Conservation (phyloP, 2,329 filamentous ascomycete genomes). For the Cladorrhinum sp. region DNA sequence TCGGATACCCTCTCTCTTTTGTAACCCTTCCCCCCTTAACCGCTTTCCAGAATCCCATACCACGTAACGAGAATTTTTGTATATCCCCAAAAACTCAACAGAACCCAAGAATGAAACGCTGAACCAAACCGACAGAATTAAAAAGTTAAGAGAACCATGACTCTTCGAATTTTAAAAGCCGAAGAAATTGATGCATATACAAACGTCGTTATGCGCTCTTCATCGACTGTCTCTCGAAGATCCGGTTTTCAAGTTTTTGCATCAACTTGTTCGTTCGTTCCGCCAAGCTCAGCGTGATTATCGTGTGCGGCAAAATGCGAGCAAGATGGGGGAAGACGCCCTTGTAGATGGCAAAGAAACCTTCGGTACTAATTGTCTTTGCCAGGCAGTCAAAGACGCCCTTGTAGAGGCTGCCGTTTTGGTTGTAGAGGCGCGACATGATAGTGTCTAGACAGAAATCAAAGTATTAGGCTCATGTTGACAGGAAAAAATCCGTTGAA, state of each 20-base stretch:
- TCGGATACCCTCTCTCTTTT: not conserved
- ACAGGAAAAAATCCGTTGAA: slow-evolving; percentile 4
- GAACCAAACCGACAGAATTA: not conserved
- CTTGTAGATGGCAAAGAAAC: slow-evolving; percentile 92
- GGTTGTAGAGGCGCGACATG: slow-evolving; percentile 99
- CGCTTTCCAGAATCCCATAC: not conserved
- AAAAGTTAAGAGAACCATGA: not conserved
- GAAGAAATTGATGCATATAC: slow-evolving; percentile 3
- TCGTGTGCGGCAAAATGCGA: slow-evolving; percentile 90
- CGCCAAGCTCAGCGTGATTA: slow-evolving; percentile 86
- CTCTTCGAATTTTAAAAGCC: slow-evolving; percentile 1
- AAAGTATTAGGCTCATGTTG: too few species aligned
- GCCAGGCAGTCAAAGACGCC: slow-evolving; percentile 88
- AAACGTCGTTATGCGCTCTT: slow-evolving; percentile 16
- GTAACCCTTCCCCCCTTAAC: not conserved
- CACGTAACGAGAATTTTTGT: not conserved
- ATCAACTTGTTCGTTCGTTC: slow-evolving; percentile 97
- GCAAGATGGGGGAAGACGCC: slow-evolving; percentile 94
- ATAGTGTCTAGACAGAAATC: slow-evolving; percentile 67
- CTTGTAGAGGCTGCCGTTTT: slow-evolving; percentile 94
- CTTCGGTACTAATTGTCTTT: slow-evolving; percentile 90
- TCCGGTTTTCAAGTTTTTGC: slow-evolving; percentile 65
- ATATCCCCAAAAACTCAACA: slow-evolving; percentile 11
- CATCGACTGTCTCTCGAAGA: slow-evolving; percentile 37
- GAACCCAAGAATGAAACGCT: slow-evolving; percentile 10